Base-by-base conservation (phyloP, 345 rosid genomes). In the Pseudoturritis turrita region DNA sequence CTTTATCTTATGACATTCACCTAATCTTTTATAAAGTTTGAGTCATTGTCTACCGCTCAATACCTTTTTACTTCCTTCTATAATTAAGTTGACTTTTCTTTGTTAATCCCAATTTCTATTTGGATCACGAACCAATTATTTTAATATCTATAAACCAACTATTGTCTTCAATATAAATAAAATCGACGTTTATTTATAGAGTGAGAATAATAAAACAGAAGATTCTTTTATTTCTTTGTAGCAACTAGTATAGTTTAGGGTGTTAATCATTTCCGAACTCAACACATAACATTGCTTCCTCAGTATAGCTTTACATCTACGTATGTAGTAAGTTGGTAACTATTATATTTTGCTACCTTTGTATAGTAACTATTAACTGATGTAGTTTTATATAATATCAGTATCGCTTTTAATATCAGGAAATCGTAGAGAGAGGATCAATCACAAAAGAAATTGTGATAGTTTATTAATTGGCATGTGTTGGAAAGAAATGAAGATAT, bases 1-100 rank as follows among this genome's bases (percentile, higher is more conserved):
- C 68, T 66, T 74, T 74, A 40, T 57, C 66, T 65, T 50, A 50
- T 58, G 73, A 40, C 78, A 59, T 41, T 68, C 68, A 68, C 68
- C 73, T 73, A 65, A 65, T 73, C 65, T 73, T 65, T 56, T 47
- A 35, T 67, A 74, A 67, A 66, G 62, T 66, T 65, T 12, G n/a
- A n/a, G 53, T 29, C 41, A 53, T 49, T 67, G 55, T 73, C 72
- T 56, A 54, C 77, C 77, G 45, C 71, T 29, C 72, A 8, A 65
- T 73, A n/a, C 44, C 44, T 19, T 70, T 61, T 29, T 23, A 6
- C 41, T 31, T 45, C 15, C 52, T 44, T 23, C 19, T 14, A 7
- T 21, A 47, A 23, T 74, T 56, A 73, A 46, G 66, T 65, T 65
- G 60, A 65, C 72, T 73, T 73, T 63, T 43, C 51, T 55, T 36